Base-by-base conservation (phyloP, 2,329 filamentous ascomycete species). In the Emergomyces africanus region DNA sequence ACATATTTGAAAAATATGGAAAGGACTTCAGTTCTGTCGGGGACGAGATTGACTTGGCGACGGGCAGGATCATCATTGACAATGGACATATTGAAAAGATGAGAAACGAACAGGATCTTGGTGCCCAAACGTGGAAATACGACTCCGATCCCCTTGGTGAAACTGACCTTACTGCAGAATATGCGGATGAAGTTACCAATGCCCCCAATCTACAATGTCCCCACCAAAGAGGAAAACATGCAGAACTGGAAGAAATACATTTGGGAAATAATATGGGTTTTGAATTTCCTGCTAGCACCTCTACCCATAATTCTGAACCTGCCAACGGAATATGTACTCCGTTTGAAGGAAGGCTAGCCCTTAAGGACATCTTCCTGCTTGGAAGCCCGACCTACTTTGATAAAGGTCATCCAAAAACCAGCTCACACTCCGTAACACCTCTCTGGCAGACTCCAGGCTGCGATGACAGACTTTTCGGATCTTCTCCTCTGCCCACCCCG, bases 1-100 rank as follows among this genome's bases (percentile, higher is more conserved):
- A 83, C 59, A 95, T 97, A 59, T 96, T 96, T 69, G 83, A 87
- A 61, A 96, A 95, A 71, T 96, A 95, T 70, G 85, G 81, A 57
- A 85, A 80, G 63, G 88, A 96, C 70, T 96, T 96, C 67, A 84
- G 84, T 1, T 87, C 85, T 4, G 80, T 92, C 56, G 90, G 87
- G 58, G 92, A 97, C 71, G 90, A 96, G 74, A 90, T 97, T 66
- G 89, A 97, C 71, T 78, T 96, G 59, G 78, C 79, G 55, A 92
- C 88, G 0, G 90, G 89, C 58, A 79, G 88, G 60, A 84, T 97
- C 53, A 80, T 95, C n/a, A 85, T 96, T 59, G 82, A 97, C 72
- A 94, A 96, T 77, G 92, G 94, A 0, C 94, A 97, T 74, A 71
- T 96, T 57, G 71, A 81, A 56, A 71, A 82, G 67, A 83, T 89